Base-by-base conservation (phyloP, 192 early-diverging fungal genomes). In the Bifiguratus adelaidae region DNA sequence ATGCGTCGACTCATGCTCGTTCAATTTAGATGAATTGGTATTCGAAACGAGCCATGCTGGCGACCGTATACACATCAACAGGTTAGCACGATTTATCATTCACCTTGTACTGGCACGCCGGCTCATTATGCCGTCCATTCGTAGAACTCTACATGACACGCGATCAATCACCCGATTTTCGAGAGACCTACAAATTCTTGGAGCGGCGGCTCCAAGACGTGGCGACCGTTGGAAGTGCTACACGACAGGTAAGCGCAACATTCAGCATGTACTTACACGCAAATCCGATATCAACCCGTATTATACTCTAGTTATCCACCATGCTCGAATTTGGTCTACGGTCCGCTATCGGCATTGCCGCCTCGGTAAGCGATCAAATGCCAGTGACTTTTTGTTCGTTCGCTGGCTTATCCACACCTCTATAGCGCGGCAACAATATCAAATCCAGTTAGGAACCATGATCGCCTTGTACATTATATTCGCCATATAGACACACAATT, bases 21-120 rank as follows among this genome's bases (percentile, higher is more conserved):
- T n/a, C n/a, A n/a, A n/a, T n/a, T n/a, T 55, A 88, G 83, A 76
- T 87, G 72, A 85, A 91, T 63, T 97, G 86, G 86, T 94, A 97
- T 57, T 78, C 77, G 35, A 86, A 86, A 48, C 74, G 93, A 15
- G 78, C 78, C 28, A 67, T 77, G 9, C 70, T 97, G 27, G 88
- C 89, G 2, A 82, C 77, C 18, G 80, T 88, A 7, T 97, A 92
- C 43, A 71, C 89, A 7, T 78, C 89, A 0, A 80, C 93, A 8
- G 73, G 67, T 61, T 47, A 26, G 33, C 0, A 13, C 42, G 0
- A 18, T 22, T 36, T 35, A 63, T 36, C 35, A 19, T 0, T 32
- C 7, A 8, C 33, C 40, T 36, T 12, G 12, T 19, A 21, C 12
- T 20, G 13, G 20, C 4, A 2, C 22, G 15, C 44, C 16, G 13